Evolutionary conservation across 495 filamentous ascomycete genomes (phyloP).

Genomic region (Talaromyces trachyspermus): DNA sequence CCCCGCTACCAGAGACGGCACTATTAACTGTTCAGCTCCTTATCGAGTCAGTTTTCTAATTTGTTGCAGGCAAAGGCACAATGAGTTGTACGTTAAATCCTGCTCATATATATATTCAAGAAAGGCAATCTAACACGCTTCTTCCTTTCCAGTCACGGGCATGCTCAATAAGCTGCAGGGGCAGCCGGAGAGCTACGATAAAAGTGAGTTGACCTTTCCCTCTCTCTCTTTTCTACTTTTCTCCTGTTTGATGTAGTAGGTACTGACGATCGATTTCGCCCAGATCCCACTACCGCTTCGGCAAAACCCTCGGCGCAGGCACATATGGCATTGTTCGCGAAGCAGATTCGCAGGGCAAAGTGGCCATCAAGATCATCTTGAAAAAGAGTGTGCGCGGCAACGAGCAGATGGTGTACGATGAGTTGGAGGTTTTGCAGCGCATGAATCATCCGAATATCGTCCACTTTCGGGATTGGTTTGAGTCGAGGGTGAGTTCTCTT

Average conservation of each 20-base stretch:
- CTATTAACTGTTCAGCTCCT: background rate
- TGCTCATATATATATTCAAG: too few relatives aligned
- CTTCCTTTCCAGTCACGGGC: constrained; percentile 55
- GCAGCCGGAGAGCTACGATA: constrained; percentile 97
- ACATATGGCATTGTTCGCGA: constrained; percentile 99
- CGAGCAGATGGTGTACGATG: constrained; percentile 97
- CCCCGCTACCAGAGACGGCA: background rate
- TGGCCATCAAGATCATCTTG: constrained; percentile 97
- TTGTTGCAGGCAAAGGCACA: constrained; percentile 15
- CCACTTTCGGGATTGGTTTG: constrained; percentile 98
- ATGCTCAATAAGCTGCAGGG: constrained; percentile 98
- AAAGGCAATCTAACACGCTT: too few relatives aligned
- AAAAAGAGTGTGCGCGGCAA: constrained; percentile 99
- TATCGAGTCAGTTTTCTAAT: too few relatives aligned
- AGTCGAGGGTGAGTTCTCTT: constrained; percentile 57
- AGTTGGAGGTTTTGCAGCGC: constrained; percentile 82
- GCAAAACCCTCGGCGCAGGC: constrained; percentile 87
- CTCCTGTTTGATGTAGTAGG: constrained; percentile 2
- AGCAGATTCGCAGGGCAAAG: constrained; percentile 79
- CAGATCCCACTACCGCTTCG: constrained; percentile 83
- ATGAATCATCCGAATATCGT: constrained; percentile 96
- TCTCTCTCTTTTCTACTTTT: background rate
- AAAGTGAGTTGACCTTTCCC: constrained; percentile 56
- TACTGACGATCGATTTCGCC: background rate
- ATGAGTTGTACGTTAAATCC: constrained; percentile 50